phyloP scores from a whole-genome alignment of 2,329 filamentous ascomycete species.

The Phialocephala sp. region DNA sequence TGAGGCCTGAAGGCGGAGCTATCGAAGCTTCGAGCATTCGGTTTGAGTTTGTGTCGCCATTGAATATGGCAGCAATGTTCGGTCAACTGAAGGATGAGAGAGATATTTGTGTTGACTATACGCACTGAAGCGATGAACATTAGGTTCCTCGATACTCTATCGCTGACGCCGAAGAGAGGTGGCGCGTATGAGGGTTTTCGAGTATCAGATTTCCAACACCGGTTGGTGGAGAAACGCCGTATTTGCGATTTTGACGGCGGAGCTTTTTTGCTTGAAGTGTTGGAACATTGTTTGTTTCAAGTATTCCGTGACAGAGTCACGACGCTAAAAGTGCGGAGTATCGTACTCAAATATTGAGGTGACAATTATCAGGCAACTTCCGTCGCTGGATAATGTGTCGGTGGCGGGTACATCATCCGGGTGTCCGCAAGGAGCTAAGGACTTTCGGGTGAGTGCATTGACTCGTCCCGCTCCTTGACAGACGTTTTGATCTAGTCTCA shows the following conservation, averaged over 20 bases:
- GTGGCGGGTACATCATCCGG: conserved; percentile 8
- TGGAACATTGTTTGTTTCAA: not conserved
- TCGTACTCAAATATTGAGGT: conserved; percentile 1
- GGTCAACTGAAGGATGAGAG: not conserved
- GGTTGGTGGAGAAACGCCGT: not conserved
- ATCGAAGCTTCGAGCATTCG: not conserved
- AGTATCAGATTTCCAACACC: not conserved
- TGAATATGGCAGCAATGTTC: conserved; percentile 8
- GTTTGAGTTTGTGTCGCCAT: not conserved
- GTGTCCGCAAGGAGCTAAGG: not conserved
- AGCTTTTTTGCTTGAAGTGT: not conserved
- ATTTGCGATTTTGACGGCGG: not conserved
- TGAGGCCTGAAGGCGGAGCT: not conserved
- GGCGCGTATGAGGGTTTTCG: not conserved
- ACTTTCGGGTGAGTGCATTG: too few relatives aligned
- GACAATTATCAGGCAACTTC: not conserved
- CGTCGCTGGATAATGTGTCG: not conserved
- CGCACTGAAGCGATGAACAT: conserved; percentile 3
- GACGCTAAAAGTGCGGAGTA: not conserved
- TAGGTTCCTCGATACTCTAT: conserved; percentile 6
- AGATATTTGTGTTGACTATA: not conserved
- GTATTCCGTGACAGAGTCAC: not conserved
- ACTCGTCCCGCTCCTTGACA: not conserved
- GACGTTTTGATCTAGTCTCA: conserved; percentile 6
- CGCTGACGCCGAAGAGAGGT: not conserved